Evolutionary conservation across 2,329 filamentous ascomycete species (phyloP).

Genomic region (Phyllosticta capitalensis): DNA sequence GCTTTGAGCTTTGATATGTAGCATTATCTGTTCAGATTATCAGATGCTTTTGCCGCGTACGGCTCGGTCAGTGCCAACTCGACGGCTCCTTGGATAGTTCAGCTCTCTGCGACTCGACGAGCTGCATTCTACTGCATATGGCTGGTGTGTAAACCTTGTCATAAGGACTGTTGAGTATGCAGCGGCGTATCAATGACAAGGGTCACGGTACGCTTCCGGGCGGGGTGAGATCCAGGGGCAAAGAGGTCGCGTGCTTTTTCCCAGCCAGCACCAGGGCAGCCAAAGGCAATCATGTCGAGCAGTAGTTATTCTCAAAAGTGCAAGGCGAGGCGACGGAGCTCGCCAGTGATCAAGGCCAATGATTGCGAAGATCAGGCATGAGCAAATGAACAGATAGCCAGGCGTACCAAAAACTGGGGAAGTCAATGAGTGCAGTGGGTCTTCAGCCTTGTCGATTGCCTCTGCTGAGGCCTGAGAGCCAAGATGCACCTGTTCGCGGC

Average conservation of each 20-base stretch:
- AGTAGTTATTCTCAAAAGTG: no score
- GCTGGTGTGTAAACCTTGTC: no score
- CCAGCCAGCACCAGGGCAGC: not conserved
- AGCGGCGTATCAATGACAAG: not conserved
- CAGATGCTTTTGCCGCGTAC: not conserved
- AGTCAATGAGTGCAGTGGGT: constrained; percentile 8
- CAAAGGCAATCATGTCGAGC: no score
- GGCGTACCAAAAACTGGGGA: constrained; percentile 11
- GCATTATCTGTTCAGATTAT: not conserved
- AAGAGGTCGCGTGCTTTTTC: not conserved
- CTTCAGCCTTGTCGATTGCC: constrained; percentile 11
- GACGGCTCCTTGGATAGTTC: not conserved
- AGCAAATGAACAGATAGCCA: not conserved
- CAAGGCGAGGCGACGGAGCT: no score
- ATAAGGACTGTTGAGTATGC: no score
- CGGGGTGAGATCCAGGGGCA: not conserved
- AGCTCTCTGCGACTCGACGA: not conserved
- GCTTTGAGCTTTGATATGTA: not conserved
- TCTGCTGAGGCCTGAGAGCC: not conserved
- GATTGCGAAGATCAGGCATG: not conserved
- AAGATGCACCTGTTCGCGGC: not conserved
- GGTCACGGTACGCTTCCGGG: not conserved
- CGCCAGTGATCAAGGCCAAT: not conserved
- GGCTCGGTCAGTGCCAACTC: not conserved
- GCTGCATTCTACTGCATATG: not conserved